phyloP scores from a whole-genome alignment of 179 eudicot genomes.

The Camellia oleifera region DNA sequence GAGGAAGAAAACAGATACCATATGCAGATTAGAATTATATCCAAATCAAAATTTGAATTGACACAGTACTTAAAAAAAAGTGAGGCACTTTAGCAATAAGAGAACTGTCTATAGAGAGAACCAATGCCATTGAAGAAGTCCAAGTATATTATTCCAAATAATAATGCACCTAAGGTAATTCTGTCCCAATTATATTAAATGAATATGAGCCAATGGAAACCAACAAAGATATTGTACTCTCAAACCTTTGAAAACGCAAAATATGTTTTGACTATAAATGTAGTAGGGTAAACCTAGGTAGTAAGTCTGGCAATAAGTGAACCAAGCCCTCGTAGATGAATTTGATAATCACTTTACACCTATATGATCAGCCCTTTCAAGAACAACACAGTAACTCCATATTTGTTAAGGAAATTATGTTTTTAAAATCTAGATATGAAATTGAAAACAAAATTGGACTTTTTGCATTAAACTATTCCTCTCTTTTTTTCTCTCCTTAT shows the following conservation, averaged over 20 bases:
- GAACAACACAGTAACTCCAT: slow-evolving; percentile 2
- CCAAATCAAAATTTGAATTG: background rate
- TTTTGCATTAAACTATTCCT: background rate
- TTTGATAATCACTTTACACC: background rate
- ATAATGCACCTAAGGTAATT: background rate
- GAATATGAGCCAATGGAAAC: background rate
- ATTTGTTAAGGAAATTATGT: background rate
- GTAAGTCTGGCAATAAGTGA: background rate
- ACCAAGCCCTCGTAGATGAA: background rate
- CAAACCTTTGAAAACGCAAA: background rate
- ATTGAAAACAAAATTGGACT: background rate
- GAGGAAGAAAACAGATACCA: background rate
- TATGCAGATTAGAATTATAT: background rate
- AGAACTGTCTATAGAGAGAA: background rate
- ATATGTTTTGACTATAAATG: background rate
- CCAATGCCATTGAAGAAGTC: background rate
- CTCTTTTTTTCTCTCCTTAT: background rate
- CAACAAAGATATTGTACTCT: background rate
- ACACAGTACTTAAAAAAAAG: background rate
- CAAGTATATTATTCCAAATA: background rate
- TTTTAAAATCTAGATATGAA: background rate
- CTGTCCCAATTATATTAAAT: background rate
- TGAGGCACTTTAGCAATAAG: background rate
- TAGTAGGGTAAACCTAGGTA: background rate
- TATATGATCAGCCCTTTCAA: background rate